Evolutionary conservation across 305 asterid genomes (phyloP).

Genomic region (Fraxinus baroniana): DNA sequence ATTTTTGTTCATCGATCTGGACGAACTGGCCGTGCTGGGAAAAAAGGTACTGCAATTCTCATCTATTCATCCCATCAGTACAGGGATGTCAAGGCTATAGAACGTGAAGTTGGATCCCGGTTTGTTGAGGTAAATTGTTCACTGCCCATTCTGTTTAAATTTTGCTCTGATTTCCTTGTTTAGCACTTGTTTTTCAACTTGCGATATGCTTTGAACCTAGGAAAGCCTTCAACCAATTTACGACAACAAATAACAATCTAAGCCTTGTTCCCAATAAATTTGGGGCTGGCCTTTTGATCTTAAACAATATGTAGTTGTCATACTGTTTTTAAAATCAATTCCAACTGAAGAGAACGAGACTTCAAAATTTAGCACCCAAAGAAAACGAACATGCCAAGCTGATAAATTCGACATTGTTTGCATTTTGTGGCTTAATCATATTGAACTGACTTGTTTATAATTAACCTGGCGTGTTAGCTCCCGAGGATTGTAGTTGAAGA

Average conservation of each 20-base stretch:
- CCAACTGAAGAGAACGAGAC: background rate
- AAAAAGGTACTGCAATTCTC: constrained; percentile 80
- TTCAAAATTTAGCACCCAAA: background rate
- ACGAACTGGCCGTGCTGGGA: constrained; percentile 98
- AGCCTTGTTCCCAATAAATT: background rate
- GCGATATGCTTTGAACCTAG: constrained; percentile 11
- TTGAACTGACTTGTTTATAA: constrained; percentile 17
- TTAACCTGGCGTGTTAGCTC: constrained; percentile 45
- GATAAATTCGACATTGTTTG: constrained; percentile 5
- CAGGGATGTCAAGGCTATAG: constrained; percentile 68
- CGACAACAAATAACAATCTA: background rate
- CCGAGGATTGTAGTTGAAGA: constrained; percentile 66
- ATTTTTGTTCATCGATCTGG: constrained; percentile 89
- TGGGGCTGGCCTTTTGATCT: background rate
- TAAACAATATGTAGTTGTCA: background rate
- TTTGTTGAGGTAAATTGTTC: constrained; percentile 57
- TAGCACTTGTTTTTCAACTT: background rate
- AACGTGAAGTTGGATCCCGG: constrained; percentile 83
- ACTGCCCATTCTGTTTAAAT: constrained; percentile 9
- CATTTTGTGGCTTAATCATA: constrained; percentile 3
- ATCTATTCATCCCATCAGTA: constrained; percentile 61
- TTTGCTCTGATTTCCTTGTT: background rate
- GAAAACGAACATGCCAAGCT: background rate
- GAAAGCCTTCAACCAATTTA: background rate
- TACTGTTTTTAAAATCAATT: background rate